These are phyloP conservation scores for Sporisorium sorghi DNA, from an alignment of 1,284 basidiomycete genomes.

Conservation along the genomic window DNA sequence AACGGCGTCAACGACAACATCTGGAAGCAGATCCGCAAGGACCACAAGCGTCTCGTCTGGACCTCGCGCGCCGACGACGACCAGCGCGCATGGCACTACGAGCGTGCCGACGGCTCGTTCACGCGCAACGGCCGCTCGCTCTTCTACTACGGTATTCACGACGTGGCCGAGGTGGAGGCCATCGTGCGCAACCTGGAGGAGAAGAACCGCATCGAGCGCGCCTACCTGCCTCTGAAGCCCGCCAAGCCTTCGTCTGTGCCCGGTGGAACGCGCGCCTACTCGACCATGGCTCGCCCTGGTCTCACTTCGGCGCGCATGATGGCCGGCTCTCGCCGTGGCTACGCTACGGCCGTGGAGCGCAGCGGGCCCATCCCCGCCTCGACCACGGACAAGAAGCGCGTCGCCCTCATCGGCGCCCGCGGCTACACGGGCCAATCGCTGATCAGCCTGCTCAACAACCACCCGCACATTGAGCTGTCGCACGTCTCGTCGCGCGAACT, in stretches of 20 bases:
- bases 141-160: constrained; percentile 97
- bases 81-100: constrained; percentile 97
- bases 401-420: constrained; percentile 95
- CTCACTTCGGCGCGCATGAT: constrained; percentile 72
- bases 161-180: constrained; percentile 87
- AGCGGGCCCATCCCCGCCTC: constrained; percentile 71
- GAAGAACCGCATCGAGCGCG: constrained; percentile 84
- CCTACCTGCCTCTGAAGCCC: constrained; percentile 90
- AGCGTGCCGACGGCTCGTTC: constrained; percentile 96
- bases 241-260: constrained; percentile 74
- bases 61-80: constrained; percentile 94
- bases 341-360: constrained; percentile 72
- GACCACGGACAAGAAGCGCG: constrained; percentile 80
- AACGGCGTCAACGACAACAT: constrained; percentile 98
- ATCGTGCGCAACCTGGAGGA: constrained; percentile 82
- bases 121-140: constrained; percentile 88
- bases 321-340: constrained; percentile 50
- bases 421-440: constrained; percentile 95
- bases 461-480: constrained; percentile 87
- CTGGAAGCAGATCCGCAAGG: constrained; percentile 93
- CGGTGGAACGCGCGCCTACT: constrained; percentile 57
- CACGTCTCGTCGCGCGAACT: constrained; percentile 97
- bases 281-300: constrained; percentile 65
- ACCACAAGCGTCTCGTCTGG: constrained; percentile 95
- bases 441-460: constrained; percentile 83